Base-by-base conservation (phyloP, 768 basidiomycete genomes). In the Fomitopsis serialis region DNA sequence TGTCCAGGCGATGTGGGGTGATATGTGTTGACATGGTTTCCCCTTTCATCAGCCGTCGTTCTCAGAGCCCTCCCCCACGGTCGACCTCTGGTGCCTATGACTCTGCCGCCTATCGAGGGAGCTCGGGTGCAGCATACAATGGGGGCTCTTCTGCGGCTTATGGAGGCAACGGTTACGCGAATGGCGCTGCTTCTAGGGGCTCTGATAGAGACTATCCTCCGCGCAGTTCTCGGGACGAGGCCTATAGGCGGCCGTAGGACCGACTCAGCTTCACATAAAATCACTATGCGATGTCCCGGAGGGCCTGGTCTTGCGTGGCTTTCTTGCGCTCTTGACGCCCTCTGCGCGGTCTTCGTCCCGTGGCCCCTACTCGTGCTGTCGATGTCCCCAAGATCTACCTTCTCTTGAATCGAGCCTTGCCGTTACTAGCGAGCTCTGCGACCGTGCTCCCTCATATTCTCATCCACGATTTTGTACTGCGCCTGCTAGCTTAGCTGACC, bases 41-140 rank as follows among this genome's bases (percentile, higher is more conserved):
- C 42, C 34, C n/a, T n/a, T n/a, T n/a, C n/a, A 8, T 22, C 55
- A 87, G 86, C 53, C 84, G 88, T 60, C 84, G 88, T 49, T 91
- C 89, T 32, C 77, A 81, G 61, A 90, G 88, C 61, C 85, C 84
- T 52, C 77, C 78, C 56, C 70, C 78, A 53, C 74, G 81, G 42
- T 71, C 80, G 55, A 67, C 70, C 37, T 59, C 63, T 62, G 66
- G 67, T 22, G 62, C 60, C 60, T 85, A 84, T 67, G 82, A 85
- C 47, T 61, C 66, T 55, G 66, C 71, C n/a, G 50, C 49, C 37
- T 82, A 83, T 61, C 63, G 76, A 45, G 65, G 66, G 52, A 42
- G 58, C 53, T 46, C 63, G 54, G 54, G 56, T 27, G 56, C 64
- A 24, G 42, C 62, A n/a, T 64, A 64, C 59, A 60, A 44, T 45